phyloP scores from a whole-genome alignment of 495 filamentous ascomycete genomes.

The Penicillium salamii region DNA sequence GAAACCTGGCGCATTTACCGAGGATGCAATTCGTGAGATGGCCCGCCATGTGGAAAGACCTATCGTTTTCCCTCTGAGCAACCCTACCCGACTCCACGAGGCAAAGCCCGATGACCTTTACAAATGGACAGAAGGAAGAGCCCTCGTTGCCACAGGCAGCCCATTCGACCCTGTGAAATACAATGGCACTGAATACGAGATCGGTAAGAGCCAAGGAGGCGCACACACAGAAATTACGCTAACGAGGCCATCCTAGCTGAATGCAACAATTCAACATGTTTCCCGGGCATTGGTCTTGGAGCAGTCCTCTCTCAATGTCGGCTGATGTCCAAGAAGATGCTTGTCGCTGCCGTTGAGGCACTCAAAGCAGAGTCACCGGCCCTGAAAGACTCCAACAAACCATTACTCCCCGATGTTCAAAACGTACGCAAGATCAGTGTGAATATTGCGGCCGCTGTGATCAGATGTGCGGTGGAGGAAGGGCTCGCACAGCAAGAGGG shows the following conservation, averaged over 20 bases:
- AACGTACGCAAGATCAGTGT: constrained; percentile 75
- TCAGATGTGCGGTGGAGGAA: constrained; percentile 66
- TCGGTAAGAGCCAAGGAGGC: constrained; percentile 45
- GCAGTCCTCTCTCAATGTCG: constrained; percentile 63
- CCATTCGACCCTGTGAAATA: constrained; percentile 78
- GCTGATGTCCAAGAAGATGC: constrained; percentile 71
- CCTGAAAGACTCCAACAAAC: constrained; percentile 50
- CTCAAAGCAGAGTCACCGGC: constrained; percentile 70
- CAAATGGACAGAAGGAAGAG: constrained; percentile 74
- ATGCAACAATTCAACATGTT: constrained; percentile 88
- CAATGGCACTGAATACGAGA: constrained; percentile 59
- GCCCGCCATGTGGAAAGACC: constrained; percentile 72
- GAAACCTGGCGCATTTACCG: constrained; percentile 72
- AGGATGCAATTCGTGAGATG: constrained; percentile 74
- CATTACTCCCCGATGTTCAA: constrained; percentile 73
- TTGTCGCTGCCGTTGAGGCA: constrained; percentile 73
- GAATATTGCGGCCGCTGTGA: constrained; percentile 75
- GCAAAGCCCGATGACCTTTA: constrained; percentile 75
- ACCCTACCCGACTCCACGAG: constrained; percentile 83
- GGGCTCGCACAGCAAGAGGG: constrained; percentile 55
- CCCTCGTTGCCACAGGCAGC: constrained; percentile 79
- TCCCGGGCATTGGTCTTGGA: constrained; percentile 83
- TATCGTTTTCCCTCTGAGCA: constrained; percentile 81
- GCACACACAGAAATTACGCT: not conserved
- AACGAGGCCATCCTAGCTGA: constrained; percentile 51